Evolutionary conservation across 352 stramenopile genomes (phyloP), one percentile per base, ranked within the genome.

Genomic region (Globisporangium camurandrum): DNA sequence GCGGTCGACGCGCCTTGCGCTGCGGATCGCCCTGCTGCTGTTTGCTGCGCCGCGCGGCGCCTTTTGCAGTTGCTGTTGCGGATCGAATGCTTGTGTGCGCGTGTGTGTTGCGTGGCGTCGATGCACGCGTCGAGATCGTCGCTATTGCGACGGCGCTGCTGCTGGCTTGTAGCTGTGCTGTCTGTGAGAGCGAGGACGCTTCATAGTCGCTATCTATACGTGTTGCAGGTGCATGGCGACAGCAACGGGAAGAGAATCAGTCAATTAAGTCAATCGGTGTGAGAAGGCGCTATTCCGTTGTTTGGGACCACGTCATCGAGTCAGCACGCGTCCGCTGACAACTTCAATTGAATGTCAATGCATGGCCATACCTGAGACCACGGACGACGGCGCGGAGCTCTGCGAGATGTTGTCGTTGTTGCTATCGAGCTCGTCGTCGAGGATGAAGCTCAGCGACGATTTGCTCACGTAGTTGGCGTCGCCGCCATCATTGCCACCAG

Each of bases 361-460:
- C n/a, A n/a, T 28, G 16, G 12, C 16, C 54, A 26, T 54, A 60
- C 46, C 54, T 6, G 51, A 55, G 46, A 78, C 19, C 33, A 61
- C 36, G 22, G 38, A 56, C 14, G 57, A 47, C 20, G 49, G 46
- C 43, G 67, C 61, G 8, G 46, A 56, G 51, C 40, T 65, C 22
- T 47, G 52, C 20, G 44, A 43, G 39, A 23, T 30, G 17, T 7
- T 22, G 20, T 8, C 27, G 59, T 59, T 33, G 56, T 45, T 34
- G 30, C 37, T 20, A n/a, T 52, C 36, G 19, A 41, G 57, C 36
- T 60, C n/a, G 49, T 84, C 67, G 49, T 79, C 76, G 16, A 88
- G 64, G 53, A 88, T 88, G 52, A 88, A 88, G 54, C 66, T 81
- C 27, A 88, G 61, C 53, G 76, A 86, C 4, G 71, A 82, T 60